Conservation (phyloP, 768 basidiomycete genomes). For the Scleroderma citrinum region DNA sequence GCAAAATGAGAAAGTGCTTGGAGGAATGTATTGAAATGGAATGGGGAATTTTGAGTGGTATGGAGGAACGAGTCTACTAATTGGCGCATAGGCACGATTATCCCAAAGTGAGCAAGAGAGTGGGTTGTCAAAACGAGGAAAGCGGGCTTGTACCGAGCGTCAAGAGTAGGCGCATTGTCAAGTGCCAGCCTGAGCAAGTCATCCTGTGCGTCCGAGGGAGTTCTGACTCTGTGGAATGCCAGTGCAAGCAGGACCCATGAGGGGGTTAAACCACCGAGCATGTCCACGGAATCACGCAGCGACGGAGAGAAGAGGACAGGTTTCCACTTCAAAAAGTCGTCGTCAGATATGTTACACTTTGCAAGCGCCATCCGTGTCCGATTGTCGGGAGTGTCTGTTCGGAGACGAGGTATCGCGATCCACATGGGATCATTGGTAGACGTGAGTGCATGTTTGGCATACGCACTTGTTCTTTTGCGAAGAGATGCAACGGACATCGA, state of each 20-base stretch:
- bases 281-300: conserved; percentile 27
- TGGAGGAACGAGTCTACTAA: conserved; percentile 39
- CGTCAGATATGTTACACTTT: conserved; percentile 27
- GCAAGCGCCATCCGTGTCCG: conserved; percentile 19
- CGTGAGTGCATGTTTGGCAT: conserved; percentile 29
- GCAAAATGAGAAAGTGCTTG: conserved; percentile 43
- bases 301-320: conserved; percentile 29
- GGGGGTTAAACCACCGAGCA: conserved; percentile 19
- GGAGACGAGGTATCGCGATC: conserved; percentile 34
- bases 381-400: conserved; percentile 6
- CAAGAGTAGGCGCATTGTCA: conserved; percentile 29
- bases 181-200: conserved; percentile 40
- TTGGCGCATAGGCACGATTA: conserved; percentile 41
- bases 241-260: conserved; percentile 53
- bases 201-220: conserved; percentile 38
- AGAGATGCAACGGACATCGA: conserved; percentile 20
- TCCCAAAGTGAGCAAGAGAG: conserved; percentile 44
- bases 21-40: conserved; percentile 49
- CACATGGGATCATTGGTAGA: conserved; percentile 39
- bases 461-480: conserved; percentile 15
- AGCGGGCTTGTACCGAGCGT: conserved; percentile 33
- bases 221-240: conserved; percentile 40
- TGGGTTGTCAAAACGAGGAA: conserved; percentile 42
- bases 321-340: conserved; percentile 38
- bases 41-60: conserved; percentile 15